Base-by-base conservation (phyloP, 441 rosid genomes). In the Gossypium gossypioides region DNA sequence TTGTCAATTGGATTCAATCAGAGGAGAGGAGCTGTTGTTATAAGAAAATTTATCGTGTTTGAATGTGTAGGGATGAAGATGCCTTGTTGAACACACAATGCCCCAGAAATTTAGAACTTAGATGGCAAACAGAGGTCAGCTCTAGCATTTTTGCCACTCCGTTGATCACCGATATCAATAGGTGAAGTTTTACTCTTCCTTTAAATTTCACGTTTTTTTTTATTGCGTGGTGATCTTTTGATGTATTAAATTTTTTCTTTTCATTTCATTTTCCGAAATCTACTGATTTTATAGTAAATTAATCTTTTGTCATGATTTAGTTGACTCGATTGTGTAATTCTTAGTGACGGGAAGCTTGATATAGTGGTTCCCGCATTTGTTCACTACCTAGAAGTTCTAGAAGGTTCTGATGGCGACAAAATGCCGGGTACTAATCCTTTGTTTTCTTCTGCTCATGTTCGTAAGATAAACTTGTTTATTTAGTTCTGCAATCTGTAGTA, bases 101-200 rank as follows among this genome's bases (percentile, higher is more conserved):
- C 85, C 98, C 98, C 69, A 85, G 79, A 69, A 85, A 89, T 70
- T 81, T 96, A 78, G 98, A 91, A 88, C 91, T 96, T 12, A 87
- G 99, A 80, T 96, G 99, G 99, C 98, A 93, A 76, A 85, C 99
- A 25, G 99, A 96, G 85, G 98, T 93, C 76, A 91, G 98, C 82
- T 93, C 98, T 70, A 93, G 99, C 82, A 79, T 96, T 68, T 96
- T 91, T 56, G 98, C 98, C 51, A 82, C 94, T 54, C 99, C 99
- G 3, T 82, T 93, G 84, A 90, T 96, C 66, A 98, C 97, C 63
- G 99, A 96, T 79, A 91, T 96, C 79, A 96, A 93, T 83, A 88
- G 97, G 99, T 89, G 62, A 1, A 1, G 2, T 24, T 18, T 12
- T 1, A 12, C 55, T 44, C 19, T 37, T 76, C 44, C 73, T 6